A percentile compares a stretch with the other conserved stretches of the same genome.
Conservation (phyloP, 2,329 filamentous ascomycete species). For the Fusarium xyrophilum region DNA sequence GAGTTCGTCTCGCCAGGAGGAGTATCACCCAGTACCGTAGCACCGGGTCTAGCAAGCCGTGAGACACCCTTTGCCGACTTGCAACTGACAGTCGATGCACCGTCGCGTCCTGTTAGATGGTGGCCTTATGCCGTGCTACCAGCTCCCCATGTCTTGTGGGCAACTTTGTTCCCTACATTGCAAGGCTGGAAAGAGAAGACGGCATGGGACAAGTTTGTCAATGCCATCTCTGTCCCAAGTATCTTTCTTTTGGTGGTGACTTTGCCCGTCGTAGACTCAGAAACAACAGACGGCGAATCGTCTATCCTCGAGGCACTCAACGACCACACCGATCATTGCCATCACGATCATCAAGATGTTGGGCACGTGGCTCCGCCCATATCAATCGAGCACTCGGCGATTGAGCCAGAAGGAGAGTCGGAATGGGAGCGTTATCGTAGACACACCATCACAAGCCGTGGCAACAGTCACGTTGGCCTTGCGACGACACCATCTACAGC, state of each 20-base stretch:
- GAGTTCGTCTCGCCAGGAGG: constrained; percentile 59
- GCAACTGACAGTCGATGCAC: constrained; percentile 48
- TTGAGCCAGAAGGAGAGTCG: constrained; percentile 56
- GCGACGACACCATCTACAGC: constrained; percentile 25
- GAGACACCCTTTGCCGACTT: constrained; percentile 58
- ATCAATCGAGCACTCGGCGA: constrained; percentile 45
- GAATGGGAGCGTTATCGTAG: constrained; percentile 68
- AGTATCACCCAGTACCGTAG: constrained; percentile 55
- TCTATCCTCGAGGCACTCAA: constrained; percentile 39
- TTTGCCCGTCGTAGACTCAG: constrained; percentile 84
- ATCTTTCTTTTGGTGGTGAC: constrained; percentile 91
- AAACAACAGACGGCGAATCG: constrained; percentile 56
- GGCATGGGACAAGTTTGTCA: constrained; percentile 84
- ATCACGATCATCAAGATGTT: constrained; percentile 39
- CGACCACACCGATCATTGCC: constrained; percentile 41
- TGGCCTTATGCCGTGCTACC: constrained; percentile 83
- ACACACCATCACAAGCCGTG: constrained; percentile 47
- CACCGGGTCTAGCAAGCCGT: constrained; percentile 47
- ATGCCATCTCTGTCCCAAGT: constrained; percentile 83
- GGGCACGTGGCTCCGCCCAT: constrained; percentile 47
- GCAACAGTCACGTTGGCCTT: constrained; percentile 36
- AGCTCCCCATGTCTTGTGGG: constrained; percentile 71
- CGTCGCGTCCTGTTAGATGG: constrained; percentile 65
- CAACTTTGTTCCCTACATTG: constrained; percentile 86
- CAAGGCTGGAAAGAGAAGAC: constrained; percentile 81